Evolutionary conservation across 2,329 filamentous ascomycete genomes (phyloP), one percentile per base, ranked within the genome.

Genomic region (Aureobasidium sp.): DNA sequence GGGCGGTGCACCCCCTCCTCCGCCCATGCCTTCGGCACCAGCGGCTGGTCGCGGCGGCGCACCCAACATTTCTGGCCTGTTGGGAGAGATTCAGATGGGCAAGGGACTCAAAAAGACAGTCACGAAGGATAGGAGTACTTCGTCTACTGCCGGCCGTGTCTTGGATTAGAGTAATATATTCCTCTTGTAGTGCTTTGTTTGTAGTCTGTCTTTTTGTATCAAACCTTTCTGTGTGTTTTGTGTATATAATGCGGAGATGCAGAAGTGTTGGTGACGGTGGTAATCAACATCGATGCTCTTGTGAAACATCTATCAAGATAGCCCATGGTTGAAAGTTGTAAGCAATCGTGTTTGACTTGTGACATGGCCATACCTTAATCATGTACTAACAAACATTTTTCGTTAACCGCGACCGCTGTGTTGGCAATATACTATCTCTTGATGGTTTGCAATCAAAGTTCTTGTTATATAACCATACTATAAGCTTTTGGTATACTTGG

Each of bases 61-160:
- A 22, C 67, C 70, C 4, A 67, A 76, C 66, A 77, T 80, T 29
- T 78, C 82, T 64, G 84, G 86, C 0, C 81, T 99, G 70, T 75
- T 99, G 66, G 87, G 86, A 63, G 85, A 96, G 73, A 97, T 99
- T 65, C 87, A 93, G 71, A 77, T 85, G 65, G 93, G 94, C 47
- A 91, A 76, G 75, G 76, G 85, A 2, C 78, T 99, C 71, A 91
- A 83, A 80, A 97, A 97, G 81, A 91, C 91, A 27, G 79, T 87
- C 73, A 97, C 94, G 0, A 92, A 90, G 75, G 94, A 99, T 75
- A 87, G 87, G 74, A 97, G 92, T 75, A 76, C 69, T 52, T 83
- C 90, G 57, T 74, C 86, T 58, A 80, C 87, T 63, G 89, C 90
- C 25, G 93, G 93, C n/a, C 84, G 86, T 64, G 92, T 97, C 34